Conservation (phyloP, 2,329 filamentous ascomycete species). For the Trichoderma pleuroti region DNA sequence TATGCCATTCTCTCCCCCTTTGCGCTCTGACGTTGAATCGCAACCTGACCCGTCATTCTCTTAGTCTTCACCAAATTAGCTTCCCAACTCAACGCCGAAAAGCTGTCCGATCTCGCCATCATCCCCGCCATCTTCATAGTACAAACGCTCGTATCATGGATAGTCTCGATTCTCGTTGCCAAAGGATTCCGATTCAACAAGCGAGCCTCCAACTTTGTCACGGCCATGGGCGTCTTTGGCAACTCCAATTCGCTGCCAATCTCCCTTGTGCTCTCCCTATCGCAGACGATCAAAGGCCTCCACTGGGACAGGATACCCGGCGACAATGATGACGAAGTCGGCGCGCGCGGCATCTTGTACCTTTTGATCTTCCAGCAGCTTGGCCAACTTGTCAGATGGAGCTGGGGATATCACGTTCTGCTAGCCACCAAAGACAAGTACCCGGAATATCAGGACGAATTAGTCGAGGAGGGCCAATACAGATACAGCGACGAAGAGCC, state of each 20-base stretch:
- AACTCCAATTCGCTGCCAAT: constrained; percentile 98
- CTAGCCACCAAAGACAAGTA: constrained; percentile 80
- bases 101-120: constrained; percentile 82
- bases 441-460: constrained; percentile 57
- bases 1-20: constrained; percentile 44
- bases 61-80: constrained; percentile 94
- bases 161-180: constrained; percentile 67
- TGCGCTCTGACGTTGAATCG: background rate
- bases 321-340: constrained; percentile 94
- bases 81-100: constrained; percentile 87
- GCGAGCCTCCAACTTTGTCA: constrained; percentile 87
- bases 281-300: constrained; percentile 83
- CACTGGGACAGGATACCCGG: constrained; percentile 90
- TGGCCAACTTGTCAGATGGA: constrained; percentile 93
- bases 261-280: constrained; percentile 89
- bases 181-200: constrained; percentile 77
- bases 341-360: constrained; percentile 88
- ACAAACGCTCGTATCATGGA: constrained; percentile 83
- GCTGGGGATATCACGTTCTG: constrained; percentile 94
- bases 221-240: constrained; percentile 95
- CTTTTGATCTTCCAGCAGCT: constrained; percentile 97
- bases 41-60: background rate
- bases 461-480: constrained; percentile 58
- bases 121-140: constrained; percentile 93
- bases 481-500: constrained; percentile 42